Base-by-base conservation (phyloP, 768 basidiomycete genomes). In the Grammothele lineata region DNA sequence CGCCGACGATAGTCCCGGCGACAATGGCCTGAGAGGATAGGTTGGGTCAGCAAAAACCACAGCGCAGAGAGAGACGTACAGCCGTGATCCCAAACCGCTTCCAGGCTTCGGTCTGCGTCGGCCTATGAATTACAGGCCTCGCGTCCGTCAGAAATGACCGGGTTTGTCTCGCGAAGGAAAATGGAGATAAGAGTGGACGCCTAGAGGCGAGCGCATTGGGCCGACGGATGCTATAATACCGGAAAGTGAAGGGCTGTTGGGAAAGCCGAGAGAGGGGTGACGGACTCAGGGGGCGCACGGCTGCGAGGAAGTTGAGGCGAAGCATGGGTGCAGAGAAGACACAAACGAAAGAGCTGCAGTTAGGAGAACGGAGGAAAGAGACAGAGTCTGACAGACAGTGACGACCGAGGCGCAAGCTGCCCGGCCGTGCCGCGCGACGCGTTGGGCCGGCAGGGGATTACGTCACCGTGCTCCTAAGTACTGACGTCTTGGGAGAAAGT, bases 1-100 rank as follows among this genome's bases (percentile, higher is more conserved):
- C 69, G 3, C 78, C 70, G 30, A 91, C 66, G 21, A 86, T 74
- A 8, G 81, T 77, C 8, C 84, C 85, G 30, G 81, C 87, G 32
- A 91, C 83, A 25, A 83, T 80, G 19, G 75, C 83, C 86, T 88
- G 55, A 12, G 19, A 43, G 40, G 17, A 5, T 4, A 8, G 10
- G 35, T 12, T 3, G n/a, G 18, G 26, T 15, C n/a, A 39, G 12
- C n/a, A 37, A 12, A 10, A 22, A 14, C 30, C 5, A 19, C 18
- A 19, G n/a, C 42, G 15, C 3, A 14, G 36, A 22, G 10, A 4
- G 23, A 24, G 45, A 69, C 70, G 42, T 57, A 82, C 81, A 5
- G 74, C 80, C 23, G 77, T 78, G 51, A 80, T 67, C 15, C 70
- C 78, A 46, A 68, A 74, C 22, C 69, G 70, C 56, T 63, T 74